These are phyloP conservation scores for Rhizomucor pusillus DNA, from an alignment of 371 early-diverging fungal species.

Conservation along the genomic window DNA sequence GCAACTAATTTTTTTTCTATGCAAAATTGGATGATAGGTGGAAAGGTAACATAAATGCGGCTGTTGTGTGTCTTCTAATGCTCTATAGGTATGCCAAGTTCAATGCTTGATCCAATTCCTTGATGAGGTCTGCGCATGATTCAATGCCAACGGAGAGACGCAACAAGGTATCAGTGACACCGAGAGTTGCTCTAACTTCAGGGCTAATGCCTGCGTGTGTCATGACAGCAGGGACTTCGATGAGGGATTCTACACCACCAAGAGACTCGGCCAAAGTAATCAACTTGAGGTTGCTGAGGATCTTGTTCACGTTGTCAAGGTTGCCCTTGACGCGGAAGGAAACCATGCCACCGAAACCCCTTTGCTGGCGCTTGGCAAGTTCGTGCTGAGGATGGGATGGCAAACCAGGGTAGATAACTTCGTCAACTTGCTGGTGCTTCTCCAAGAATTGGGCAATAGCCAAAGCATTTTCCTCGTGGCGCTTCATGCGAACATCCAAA, in stretches of 20 bases:
- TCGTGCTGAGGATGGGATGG: conserved; percentile 80
- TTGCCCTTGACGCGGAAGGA: conserved; percentile 79
- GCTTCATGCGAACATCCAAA: conserved; percentile 90
- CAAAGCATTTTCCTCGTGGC: conserved; percentile 85
- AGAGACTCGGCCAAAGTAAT: conserved; percentile 86
- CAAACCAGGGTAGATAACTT: conserved; percentile 87
- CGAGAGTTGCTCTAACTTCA: conserved; percentile 72
- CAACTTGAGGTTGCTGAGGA: conserved; percentile 64
- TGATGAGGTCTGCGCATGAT: conserved; percentile 75
- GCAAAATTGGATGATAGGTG: too few relatives aligned
- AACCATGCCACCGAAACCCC: conserved; percentile 88
- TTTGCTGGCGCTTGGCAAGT: conserved; percentile 74
- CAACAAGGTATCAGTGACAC: conserved; percentile 82
- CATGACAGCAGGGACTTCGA: conserved; percentile 84
- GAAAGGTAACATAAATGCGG: too few relatives aligned
- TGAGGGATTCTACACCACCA: conserved; percentile 85
- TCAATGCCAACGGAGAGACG: conserved; percentile 85
- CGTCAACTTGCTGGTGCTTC: conserved; percentile 57
- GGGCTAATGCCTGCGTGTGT: conserved; percentile 82
- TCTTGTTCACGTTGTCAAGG: conserved; percentile 65
- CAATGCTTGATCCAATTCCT: conserved; percentile 62
- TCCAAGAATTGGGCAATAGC: conserved; percentile 73
- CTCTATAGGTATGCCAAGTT: conserved; percentile 30
- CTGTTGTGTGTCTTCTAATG: too few relatives aligned
- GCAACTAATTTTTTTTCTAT: too few relatives aligned